phyloP scores from a whole-genome alignment of 2,329 filamentous ascomycete species.

The Pseudocercospora vitis region DNA sequence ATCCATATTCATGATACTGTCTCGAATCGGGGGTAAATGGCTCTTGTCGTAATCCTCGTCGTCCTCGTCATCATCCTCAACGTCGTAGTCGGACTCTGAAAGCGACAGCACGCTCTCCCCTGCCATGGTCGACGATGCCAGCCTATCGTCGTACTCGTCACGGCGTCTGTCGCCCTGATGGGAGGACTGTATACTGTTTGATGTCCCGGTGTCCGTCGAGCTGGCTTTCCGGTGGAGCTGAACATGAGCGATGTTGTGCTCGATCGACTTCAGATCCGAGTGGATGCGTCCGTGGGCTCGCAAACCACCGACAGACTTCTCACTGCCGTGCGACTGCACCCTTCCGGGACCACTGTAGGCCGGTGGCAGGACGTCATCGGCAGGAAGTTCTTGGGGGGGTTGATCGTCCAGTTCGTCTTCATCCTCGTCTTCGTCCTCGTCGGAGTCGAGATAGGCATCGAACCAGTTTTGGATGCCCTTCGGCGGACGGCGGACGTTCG shows the following conservation, averaged over 20 bases:
- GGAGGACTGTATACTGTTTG: conserved; percentile 29
- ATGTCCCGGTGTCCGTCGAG: conserved; percentile 16
- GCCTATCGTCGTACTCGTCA: conserved; percentile 1
- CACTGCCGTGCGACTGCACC: conserved; percentile 13
- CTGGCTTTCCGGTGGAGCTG: conserved; percentile 2
- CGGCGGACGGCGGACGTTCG: conserved; percentile 49
- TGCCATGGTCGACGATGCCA: conserved; percentile 12
- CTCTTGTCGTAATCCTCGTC: conserved; percentile 1
- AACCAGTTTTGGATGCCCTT: conserved; percentile 54
- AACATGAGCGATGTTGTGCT: conserved; percentile 16
- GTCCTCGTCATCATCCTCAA: conserved; percentile 15
- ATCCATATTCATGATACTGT: conserved; percentile 26
- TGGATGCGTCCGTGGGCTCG: neutral
- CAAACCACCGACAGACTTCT: conserved; percentile 17
- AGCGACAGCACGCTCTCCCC: conserved; percentile 21
- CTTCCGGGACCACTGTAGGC: conserved; percentile 20
- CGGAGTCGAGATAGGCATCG: conserved; percentile 41
- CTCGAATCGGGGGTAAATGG: conserved; percentile 24
- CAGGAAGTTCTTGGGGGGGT: conserved; percentile 27
- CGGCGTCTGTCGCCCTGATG: conserved; percentile 14
- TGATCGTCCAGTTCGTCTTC: conserved; percentile 16
- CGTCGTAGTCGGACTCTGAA: conserved; percentile 22
- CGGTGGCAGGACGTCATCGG: conserved; percentile 24
- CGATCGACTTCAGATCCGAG: conserved; percentile 1
- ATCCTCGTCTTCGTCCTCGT: conserved; percentile 32